Evolutionary conservation across 805 yeast genomes (phyloP).

Genomic region (Pichia sporocuriosa): DNA sequence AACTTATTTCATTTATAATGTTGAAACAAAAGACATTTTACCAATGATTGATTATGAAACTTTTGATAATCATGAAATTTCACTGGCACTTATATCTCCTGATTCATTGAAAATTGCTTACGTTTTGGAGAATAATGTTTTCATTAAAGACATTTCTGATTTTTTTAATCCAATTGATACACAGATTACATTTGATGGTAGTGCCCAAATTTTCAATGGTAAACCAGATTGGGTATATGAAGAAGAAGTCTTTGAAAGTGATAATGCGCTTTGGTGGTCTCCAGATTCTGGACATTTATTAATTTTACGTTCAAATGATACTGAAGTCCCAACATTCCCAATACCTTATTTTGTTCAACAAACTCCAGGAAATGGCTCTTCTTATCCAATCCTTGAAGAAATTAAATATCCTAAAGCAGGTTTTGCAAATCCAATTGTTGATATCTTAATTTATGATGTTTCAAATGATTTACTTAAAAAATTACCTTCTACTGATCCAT

Average conservation of each 20-base stretch:
- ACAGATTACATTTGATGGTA: conserved; percentile 67
- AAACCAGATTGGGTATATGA: conserved; percentile 94
- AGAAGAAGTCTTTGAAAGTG: conserved; percentile 74
- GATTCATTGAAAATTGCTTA: conserved; percentile 58
- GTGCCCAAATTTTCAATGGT: conserved; percentile 68
- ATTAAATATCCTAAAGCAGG: conserved; percentile 87
- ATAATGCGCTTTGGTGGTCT: conserved; percentile 83
- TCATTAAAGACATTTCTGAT: conserved; percentile 35
- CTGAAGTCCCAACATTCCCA: conserved; percentile 63
- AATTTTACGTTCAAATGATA: conserved; percentile 63
- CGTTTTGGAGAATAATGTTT: conserved; percentile 66
- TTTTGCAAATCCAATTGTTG: conserved; percentile 61
- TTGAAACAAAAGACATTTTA: conserved; percentile 26
- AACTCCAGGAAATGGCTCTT: conserved; percentile 24
- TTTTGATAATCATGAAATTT: conserved; percentile 20
- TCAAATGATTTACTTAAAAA: conserved; percentile 17
- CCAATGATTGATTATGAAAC: conserved; percentile 13
- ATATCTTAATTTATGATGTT: conserved; percentile 41
- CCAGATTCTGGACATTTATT: conserved; percentile 61
- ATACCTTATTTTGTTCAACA: conserved; percentile 68
- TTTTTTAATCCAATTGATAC: conserved; percentile 22
- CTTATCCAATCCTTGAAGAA: conserved; percentile 52
- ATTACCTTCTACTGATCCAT: conserved; percentile 28
- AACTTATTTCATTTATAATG: conserved; percentile 54
- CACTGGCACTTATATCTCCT: conserved; percentile 69